Conservation (phyloP, 2,329 filamentous ascomycete genomes). For the Penicillium digitatum region DNA sequence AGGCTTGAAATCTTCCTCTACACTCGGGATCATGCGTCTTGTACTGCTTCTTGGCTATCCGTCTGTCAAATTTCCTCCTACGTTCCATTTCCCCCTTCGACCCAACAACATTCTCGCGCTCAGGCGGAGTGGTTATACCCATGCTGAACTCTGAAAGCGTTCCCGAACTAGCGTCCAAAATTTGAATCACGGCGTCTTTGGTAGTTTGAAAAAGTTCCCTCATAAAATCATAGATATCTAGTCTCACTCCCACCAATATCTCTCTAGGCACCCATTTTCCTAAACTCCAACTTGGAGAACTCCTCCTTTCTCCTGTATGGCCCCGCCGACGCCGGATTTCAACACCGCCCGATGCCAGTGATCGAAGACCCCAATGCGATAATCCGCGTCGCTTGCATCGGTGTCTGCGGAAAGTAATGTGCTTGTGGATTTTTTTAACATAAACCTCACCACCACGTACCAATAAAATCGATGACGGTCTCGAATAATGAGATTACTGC, state of each 20-base stretch:
- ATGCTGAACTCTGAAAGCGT: background rate
- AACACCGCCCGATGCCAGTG: background rate
- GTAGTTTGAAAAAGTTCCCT: background rate
- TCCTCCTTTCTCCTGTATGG: background rate
- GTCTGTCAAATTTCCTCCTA: background rate
- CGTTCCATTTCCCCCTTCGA: background rate
- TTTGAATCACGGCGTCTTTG: background rate
- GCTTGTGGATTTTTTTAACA: too few relatives aligned
- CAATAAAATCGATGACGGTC: slow-evolving; percentile 26
- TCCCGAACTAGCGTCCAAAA: background rate
- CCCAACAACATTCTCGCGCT: background rate
- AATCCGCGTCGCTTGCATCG: too few relatives aligned
- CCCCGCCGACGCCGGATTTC: background rate
- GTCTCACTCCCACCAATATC: background rate
- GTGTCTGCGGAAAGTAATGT: too few relatives aligned
- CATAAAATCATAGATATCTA: too few relatives aligned
- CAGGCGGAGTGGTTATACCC: background rate
- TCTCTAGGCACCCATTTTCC: background rate
- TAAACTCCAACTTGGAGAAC: background rate
- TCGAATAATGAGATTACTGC: slow-evolving; percentile 36
- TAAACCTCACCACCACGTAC: too few relatives aligned
- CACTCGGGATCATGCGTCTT: too few relatives aligned
- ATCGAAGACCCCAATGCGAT: background rate
- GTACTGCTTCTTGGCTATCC: background rate
- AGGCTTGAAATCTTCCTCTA: background rate